phyloP scores from a whole-genome alignment of 805 yeast genomes.

The Starmerella tilneyi region DNA sequence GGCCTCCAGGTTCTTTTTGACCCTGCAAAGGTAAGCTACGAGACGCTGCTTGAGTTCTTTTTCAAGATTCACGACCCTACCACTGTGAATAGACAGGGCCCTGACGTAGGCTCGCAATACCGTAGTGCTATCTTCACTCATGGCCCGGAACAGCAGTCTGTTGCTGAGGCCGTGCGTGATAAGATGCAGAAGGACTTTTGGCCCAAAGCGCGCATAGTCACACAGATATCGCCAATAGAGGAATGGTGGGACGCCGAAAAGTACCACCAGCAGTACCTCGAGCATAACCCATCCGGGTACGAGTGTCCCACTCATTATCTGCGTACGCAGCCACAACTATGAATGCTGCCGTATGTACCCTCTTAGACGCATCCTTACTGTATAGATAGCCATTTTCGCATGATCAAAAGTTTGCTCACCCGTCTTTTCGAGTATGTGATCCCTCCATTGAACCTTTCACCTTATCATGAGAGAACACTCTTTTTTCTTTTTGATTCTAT shows the following conservation, averaged over 20 bases:
- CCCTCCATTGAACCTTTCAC: too few relatives aligned
- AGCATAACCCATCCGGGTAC: conserved; percentile 74
- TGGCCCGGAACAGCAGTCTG: conserved; percentile 38
- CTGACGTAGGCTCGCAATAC: conserved; percentile 82
- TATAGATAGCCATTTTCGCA: background rate
- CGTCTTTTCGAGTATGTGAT: too few relatives aligned
- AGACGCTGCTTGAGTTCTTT: conserved; percentile 67
- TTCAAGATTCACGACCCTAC: conserved; percentile 95
- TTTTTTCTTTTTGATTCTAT: too few relatives aligned
- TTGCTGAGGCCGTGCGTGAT: conserved; percentile 40
- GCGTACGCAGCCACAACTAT: conserved; percentile 44
- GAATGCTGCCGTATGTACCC: background rate
- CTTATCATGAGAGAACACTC: too few relatives aligned
- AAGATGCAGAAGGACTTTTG: conserved; percentile 65
- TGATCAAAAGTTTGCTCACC: background rate
- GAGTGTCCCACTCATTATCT: conserved; percentile 83
- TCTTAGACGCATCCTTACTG: background rate
- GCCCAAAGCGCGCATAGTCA: conserved; percentile 50
- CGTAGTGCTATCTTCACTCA: conserved; percentile 71
- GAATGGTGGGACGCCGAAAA: conserved; percentile 90
- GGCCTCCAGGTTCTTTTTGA: conserved; percentile 74
- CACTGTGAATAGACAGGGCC: conserved; percentile 70
- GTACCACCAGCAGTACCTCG: conserved; percentile 77
- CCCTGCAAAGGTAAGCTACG: conserved; percentile 50
- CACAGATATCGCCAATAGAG: conserved; percentile 56